Percentiles rank a stretch among this genome's conserved stretches.
Evolutionary conservation across 129 eudicot genomes (phyloP).

Genomic region (Tanacetum coccineum): DNA sequence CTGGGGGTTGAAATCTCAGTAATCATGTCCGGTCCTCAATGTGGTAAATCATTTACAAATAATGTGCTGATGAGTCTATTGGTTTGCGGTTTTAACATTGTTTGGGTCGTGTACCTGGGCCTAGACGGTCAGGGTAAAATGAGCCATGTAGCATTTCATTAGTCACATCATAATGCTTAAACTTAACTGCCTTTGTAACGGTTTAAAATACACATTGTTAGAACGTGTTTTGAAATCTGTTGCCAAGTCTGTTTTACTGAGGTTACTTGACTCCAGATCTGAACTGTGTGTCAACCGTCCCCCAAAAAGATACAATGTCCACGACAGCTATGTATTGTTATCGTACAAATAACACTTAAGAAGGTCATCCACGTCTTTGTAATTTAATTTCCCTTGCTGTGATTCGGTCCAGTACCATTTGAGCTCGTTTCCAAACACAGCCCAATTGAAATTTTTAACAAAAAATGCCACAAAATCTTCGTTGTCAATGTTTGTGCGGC

Average conservation of each 20-base stretch:
- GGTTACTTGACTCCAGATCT: constrained; percentile 64
- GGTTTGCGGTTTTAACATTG: constrained; percentile 75
- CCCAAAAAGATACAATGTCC: constrained; percentile 98
- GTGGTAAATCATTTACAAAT: constrained; percentile 86
- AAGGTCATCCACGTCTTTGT: constrained; percentile 81
- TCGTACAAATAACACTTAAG: constrained; percentile 43
- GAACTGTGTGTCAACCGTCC: constrained; percentile 86
- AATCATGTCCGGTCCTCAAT: constrained; percentile 76
- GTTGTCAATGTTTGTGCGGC: constrained; percentile 69
- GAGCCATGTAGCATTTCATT: constrained; percentile 97
- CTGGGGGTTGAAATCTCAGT: constrained; percentile 65
- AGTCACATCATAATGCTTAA: constrained; percentile 89
- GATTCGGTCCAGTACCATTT: constrained; percentile 98
- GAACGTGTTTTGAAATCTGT: constrained; percentile 68
- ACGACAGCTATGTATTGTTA: constrained; percentile 64
- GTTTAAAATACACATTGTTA: constrained; percentile 67
- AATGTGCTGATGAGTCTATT: constrained; percentile 72
- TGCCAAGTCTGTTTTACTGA: constrained; percentile 47
- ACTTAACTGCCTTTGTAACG: constrained; percentile 86
- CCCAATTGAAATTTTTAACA: constrained; percentile 73
- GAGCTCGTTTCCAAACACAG: constrained; percentile 84
- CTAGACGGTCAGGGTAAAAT: constrained; percentile 58
- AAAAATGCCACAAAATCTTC: constrained; percentile 85
- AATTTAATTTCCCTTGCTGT: constrained; percentile 69
- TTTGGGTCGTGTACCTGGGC: constrained; percentile 56